These are phyloP conservation scores for Candida hungchunana DNA, from an alignment of 805 yeast species.

Conservation along the genomic window DNA sequence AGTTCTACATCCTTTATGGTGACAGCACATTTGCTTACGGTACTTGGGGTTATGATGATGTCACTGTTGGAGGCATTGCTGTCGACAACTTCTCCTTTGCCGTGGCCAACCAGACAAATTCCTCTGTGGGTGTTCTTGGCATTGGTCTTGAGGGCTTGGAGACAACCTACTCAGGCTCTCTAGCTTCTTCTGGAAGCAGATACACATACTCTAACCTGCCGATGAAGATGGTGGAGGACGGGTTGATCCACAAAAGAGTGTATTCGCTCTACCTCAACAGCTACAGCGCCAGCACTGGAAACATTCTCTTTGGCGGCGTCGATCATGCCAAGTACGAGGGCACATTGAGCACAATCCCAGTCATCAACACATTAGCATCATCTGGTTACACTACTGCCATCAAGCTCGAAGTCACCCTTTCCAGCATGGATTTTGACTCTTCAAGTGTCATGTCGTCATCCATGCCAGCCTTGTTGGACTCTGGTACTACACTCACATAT, in stretches of 20 bases:
- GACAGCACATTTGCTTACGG: conserved; percentile 38
- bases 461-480: conserved; percentile 37
- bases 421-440: conserved; percentile 13
- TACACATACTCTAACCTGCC: conserved; percentile 67
- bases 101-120: conserved; percentile 60
- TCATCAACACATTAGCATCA: conserved; percentile 30
- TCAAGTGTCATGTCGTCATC: conserved; percentile 5
- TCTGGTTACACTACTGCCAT: conserved; percentile 34
- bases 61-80: conserved; percentile 49
- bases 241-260: conserved; percentile 48
- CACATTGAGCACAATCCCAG: conserved; percentile 42
- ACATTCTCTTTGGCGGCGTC: conserved; percentile 68
- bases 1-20: conserved; percentile 45
- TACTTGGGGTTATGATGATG: conserved; percentile 46
- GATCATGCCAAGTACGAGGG: conserved; percentile 63
- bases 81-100: conserved; percentile 63
- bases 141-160: conserved; percentile 71
- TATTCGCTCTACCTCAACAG: conserved; percentile 62
- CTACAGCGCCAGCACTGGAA: conserved; percentile 39
- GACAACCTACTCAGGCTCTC: conserved; percentile 42
- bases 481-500: conserved; percentile 42
- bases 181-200: conserved; percentile 9
- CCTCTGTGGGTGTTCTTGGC: conserved; percentile 67
- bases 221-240: conserved; percentile 49
- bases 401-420: conserved; percentile 44